A percentile compares a stretch with the other conserved stretches of the same genome.
Conservation (phyloP, 2,329 filamentous ascomycete species). For the Neopestalotiopsis clavispora region DNA sequence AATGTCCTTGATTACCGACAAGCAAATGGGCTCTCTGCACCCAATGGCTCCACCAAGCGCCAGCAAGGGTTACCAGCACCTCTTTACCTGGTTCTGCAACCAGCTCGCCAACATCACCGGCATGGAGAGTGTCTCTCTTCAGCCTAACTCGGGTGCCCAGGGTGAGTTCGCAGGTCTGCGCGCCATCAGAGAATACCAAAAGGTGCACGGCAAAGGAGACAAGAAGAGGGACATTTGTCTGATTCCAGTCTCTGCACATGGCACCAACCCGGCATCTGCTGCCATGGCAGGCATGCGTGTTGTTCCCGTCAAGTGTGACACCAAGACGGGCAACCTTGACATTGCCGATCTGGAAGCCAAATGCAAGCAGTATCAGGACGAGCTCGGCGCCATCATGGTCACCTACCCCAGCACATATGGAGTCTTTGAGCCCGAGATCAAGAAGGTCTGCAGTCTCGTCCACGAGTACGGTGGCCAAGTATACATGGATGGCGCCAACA, state of each 20-base stretch:
- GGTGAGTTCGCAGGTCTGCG: conserved; percentile 92
- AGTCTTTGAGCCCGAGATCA: conserved; percentile 90
- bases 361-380: conserved; percentile 83
- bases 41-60: conserved; percentile 73
- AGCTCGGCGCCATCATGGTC: conserved; percentile 93
- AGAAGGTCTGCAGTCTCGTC: conserved; percentile 83
- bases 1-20: conserved; percentile 85
- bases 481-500: conserved; percentile 98
- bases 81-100: conserved; percentile 74
- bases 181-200: conserved; percentile 84
- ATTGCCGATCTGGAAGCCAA: conserved; percentile 84
- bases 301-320: conserved; percentile 89
- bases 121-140: conserved; percentile 86
- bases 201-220: conserved; percentile 63
- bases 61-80: conserved; percentile 68
- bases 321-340: conserved; percentile 86
- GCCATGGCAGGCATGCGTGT: conserved; percentile 97
- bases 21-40: conserved; percentile 79
- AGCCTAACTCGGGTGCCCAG: conserved; percentile 95
- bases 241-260: conserved; percentile 93
- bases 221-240: conserved; percentile 88
- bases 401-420: conserved; percentile 96
- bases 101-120: conserved; percentile 85
- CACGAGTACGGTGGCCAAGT: conserved; percentile 90
- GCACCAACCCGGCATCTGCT: conserved; percentile 93